Base-by-base conservation (phyloP, 2,329 filamentous ascomycete species). In the Xylaria sp. region DNA sequence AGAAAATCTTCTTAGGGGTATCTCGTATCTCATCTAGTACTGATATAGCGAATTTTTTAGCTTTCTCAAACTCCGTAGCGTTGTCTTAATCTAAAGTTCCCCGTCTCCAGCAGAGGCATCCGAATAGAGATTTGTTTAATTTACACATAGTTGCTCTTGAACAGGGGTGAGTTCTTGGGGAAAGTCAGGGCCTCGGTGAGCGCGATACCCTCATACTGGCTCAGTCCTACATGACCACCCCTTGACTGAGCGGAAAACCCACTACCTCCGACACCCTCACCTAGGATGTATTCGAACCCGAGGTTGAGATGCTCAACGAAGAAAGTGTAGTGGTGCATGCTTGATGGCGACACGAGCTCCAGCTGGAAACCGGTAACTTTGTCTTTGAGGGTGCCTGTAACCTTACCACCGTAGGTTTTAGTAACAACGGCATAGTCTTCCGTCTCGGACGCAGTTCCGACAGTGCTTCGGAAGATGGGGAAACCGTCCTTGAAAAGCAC, bases 141-240 rank as follows among this genome's bases (percentile, higher is more conserved):
- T 41, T n/a, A 72, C 66, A 72, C 66, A 62, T 72, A 72, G 12
- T 72, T 71, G 12, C 63, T 68, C 20, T 62, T 55, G 28, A 73
- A 72, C 0, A 73, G 62, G 2, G 64, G 64, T 13, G 72, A 72
- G 25, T 67, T 73, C 59, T 73, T 69, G 1, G 72, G 72, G 31
- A 72, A 71, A 10, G 64, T 69, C 9, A 72, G 49, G 1, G 67
- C 67, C 67, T 72, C 71, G 33, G 65, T 67, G 12, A 72, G 51
- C 33, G 71, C 67, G 6, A 67, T 23, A 0, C 71, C 72, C 33
- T 68, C 46, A 18, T 65, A 71, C 46, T 71, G 71, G 6, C 25
- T 41, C n/a, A 66, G 43, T 2, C 70, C 70, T 6, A 70, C 58
- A 43, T 67, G 67, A 0, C 71, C 71, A 9, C 72, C 72, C 31